Conservation (phyloP, 1,139 yeast genomes). For the Geotrichum armillariae region DNA sequence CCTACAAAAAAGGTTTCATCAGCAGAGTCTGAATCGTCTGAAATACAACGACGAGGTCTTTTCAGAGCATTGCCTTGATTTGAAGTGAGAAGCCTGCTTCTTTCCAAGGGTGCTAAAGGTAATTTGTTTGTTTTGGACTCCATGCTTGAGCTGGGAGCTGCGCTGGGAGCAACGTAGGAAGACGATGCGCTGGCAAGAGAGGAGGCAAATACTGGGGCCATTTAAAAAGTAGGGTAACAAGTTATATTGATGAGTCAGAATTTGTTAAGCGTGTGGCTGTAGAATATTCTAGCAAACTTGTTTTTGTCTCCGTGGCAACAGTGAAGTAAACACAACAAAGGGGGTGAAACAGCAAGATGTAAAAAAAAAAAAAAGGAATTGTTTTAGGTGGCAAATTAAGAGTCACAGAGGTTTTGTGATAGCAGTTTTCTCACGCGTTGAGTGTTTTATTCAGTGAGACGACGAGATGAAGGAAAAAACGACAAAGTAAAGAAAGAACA, state of each 20-base stretch:
- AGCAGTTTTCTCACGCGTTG: neutral
- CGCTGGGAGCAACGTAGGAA: neutral
- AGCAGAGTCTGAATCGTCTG: constrained; percentile 17
- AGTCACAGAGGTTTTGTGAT: neutral
- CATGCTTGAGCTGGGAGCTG: neutral
- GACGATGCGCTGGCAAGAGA: neutral
- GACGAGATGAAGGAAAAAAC: too few species aligned
- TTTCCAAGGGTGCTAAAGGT: constrained; percentile 6
- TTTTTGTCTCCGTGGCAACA: constrained; percentile 14
- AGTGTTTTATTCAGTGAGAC: too few species aligned
- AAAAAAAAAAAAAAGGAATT: neutral
- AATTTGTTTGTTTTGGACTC: neutral
- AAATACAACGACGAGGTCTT: constrained; percentile 5
- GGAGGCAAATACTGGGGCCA: constrained; percentile 17
- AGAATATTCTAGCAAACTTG: neutral
- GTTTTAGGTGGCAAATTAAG: constrained; percentile 14
- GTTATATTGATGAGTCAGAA: constrained; percentile 3
- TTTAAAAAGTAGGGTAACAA: neutral
- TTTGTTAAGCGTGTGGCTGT: neutral
- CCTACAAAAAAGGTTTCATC: constrained; percentile 4
- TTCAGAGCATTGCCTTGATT: neutral
- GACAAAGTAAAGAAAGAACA: constrained; percentile 9
- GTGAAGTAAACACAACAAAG: neutral
- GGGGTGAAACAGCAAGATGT: too few species aligned
- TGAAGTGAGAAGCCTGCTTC: constrained; percentile 16